These are phyloP conservation scores for Sphaerulina populicola DNA, from an alignment of 2,329 filamentous ascomycete genomes.

Conservation along the genomic window DNA sequence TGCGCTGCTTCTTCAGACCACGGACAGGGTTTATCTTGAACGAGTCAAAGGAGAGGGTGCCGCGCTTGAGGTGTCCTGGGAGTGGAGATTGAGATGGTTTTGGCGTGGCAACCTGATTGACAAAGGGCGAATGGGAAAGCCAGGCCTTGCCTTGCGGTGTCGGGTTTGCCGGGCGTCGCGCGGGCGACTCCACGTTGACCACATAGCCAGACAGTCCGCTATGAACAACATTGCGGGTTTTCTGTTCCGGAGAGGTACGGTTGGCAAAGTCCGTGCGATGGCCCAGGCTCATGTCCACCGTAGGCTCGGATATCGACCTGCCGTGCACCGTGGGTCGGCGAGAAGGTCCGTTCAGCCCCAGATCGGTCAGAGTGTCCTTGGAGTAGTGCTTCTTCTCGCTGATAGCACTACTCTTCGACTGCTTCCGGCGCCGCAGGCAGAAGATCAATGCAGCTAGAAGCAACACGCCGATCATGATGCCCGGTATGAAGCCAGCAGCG, in stretches of 20 bases:
- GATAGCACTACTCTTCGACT: conserved; percentile 11
- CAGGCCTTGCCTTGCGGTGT: conserved; percentile 14
- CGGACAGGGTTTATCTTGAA: conserved; percentile 29
- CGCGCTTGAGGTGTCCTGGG: conserved; percentile 29
- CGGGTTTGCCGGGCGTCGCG: conserved; percentile 18
- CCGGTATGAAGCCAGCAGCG: conserved; percentile 32
- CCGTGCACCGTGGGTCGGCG: conserved; percentile 25
- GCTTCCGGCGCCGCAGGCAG: conserved; percentile 19
- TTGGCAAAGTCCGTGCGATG: conserved; percentile 32
- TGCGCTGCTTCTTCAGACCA: conserved; percentile 28
- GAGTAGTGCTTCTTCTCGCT: conserved; percentile 22
- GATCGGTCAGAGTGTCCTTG: conserved; percentile 26
- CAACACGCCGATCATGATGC: conserved; percentile 28
- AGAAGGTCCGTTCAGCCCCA: conserved; percentile 18
- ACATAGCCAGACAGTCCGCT: conserved; percentile 16
- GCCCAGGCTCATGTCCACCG: conserved; percentile 20
- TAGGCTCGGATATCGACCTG: conserved; percentile 32
- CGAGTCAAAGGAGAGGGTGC: conserved; percentile 22
- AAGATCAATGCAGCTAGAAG: conserved; percentile 24
- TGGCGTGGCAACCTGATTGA: conserved; percentile 24
- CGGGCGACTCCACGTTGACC: conserved; percentile 19
- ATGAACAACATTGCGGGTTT: conserved; percentile 1
- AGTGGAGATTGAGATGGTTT: conserved; percentile 23
- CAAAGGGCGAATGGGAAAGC: conserved; percentile 27
- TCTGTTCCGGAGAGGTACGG: conserved; percentile 23